Percentiles rank a stretch among this genome's conserved stretches.
Evolutionary conservation across 208 protist genomes (phyloP).

Genomic region (Naegleria gruberi): DNA sequence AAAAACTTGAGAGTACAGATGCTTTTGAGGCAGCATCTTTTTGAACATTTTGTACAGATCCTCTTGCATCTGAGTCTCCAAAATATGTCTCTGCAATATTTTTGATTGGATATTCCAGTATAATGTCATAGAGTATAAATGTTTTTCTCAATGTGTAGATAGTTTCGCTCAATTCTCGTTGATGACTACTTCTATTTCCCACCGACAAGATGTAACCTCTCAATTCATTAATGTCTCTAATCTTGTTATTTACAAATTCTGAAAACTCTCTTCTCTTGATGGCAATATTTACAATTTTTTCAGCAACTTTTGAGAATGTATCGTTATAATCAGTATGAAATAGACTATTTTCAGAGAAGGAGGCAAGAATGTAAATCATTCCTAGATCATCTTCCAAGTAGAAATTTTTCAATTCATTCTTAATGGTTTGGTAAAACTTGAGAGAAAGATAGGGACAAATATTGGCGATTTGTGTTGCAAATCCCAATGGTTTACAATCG

Average conservation of each 20-base stretch:
- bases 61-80: neutral
- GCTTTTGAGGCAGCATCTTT: conserved; percentile 8
- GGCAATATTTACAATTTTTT: neutral
- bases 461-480: conserved; percentile 11
- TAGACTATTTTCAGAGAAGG: too few species aligned
- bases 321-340: neutral
- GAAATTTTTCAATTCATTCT: neutral
- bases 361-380: neutral
- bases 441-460: neutral
- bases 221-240: neutral
- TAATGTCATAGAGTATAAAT: neutral
- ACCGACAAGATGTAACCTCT: neutral
- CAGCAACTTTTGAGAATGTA: neutral
- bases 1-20: neutral
- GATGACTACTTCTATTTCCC: neutral
- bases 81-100: conserved; percentile 7
- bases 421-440: neutral
- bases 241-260: neutral
- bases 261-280: neutral
- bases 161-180: neutral
- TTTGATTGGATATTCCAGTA: neutral
- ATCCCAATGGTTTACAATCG: neutral
- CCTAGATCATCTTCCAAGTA: neutral
- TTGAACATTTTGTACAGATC: neutral
- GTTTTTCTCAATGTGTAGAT: neutral